Base-by-base conservation (phyloP, 2,329 filamentous ascomycete genomes). In the Botryosphaeria dothidea region DNA sequence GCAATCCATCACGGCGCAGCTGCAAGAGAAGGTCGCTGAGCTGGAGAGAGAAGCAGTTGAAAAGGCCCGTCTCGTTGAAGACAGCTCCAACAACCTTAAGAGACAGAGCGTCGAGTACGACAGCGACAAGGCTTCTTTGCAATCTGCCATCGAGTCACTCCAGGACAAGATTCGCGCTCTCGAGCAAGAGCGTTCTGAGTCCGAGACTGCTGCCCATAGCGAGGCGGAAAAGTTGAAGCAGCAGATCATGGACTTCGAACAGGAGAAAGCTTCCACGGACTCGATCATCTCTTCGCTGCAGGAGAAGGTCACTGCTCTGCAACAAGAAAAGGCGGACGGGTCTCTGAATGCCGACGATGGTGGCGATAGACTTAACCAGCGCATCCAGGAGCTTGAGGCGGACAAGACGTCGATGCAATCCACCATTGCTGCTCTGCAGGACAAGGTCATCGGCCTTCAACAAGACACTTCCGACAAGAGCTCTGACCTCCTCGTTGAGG, bases 51-150 rank as follows among this genome's bases (percentile, higher is more conserved):
- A 64, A 4, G 62, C 62, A 6, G 29, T 31, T 19, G 62, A 64
- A n/a, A 64, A 64, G 52, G 62, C 62, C 17, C 51, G 51, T 8
- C 49, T 54, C 27, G 51, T 64, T 17, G 51, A 64, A 17, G 62
- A 64, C 21, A 57, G 62, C 41, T 41, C 62, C 21, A 52, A 27
- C 38, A 41, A 23, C 9, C 51, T 64, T 29, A 58, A 64, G 62
- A 48, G 52, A 29, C 62, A 64, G 38, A 64, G 52, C 51, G 51
- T 58, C 21, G 51, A 64, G 43, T 64, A 49, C 31, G 52, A 64
- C 52, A 29, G 43, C 19, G 62, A 58, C 31, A 64, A 64, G 62
- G 49, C 61, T 19, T 58, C 52, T 9, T 41, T 64, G 19, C 62
- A 57, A 19, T 38, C 31, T 9, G 62, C 62, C 31, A 64, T 64